These are phyloP conservation scores for Nakazawaea peltata DNA, from an alignment of 805 yeast species.

Conservation along the genomic window DNA sequence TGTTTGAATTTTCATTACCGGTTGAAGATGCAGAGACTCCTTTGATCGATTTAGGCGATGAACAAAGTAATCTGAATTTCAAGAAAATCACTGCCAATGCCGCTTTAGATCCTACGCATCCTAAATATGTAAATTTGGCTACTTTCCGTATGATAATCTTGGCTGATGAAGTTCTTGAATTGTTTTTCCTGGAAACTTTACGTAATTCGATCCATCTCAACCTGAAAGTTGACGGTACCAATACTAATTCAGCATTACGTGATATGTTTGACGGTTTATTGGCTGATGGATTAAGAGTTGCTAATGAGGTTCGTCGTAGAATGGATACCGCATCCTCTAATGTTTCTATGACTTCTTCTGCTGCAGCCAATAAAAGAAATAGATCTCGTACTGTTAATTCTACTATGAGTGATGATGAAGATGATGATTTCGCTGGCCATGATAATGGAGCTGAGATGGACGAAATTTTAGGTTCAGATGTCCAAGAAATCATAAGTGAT, in stretches of 20 bases:
- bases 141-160: constrained; percentile 91
- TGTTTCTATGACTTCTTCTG: constrained; percentile 13
- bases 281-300: constrained; percentile 90
- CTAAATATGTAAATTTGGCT: constrained; percentile 68
- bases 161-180: constrained; percentile 90
- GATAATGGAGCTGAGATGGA: constrained; percentile 4
- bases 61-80: constrained; percentile 17
- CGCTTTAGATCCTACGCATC: constrained; percentile 75
- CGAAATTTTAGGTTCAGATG: constrained; percentile 5
- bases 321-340: constrained; percentile 46
- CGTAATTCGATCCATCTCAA: constrained; percentile 62
- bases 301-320: constrained; percentile 79
- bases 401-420: constrained; percentile 10
- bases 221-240: constrained; percentile 36
- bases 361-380: constrained; percentile 16
- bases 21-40: constrained; percentile 35
- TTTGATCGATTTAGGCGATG: constrained; percentile 35
- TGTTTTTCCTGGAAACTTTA: constrained; percentile 66
- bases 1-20: constrained; percentile 85
- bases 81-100: constrained; percentile 54
- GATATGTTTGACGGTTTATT: constrained; percentile 87
- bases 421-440: constrained; percentile 16
- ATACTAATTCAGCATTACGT: constrained; percentile 53
- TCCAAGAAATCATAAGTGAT: constrained; percentile 4
- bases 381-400: constrained; percentile 18